Evolutionary conservation across 805 yeast genomes (phyloP).

Genomic region (Huiozyma naganishii): DNA sequence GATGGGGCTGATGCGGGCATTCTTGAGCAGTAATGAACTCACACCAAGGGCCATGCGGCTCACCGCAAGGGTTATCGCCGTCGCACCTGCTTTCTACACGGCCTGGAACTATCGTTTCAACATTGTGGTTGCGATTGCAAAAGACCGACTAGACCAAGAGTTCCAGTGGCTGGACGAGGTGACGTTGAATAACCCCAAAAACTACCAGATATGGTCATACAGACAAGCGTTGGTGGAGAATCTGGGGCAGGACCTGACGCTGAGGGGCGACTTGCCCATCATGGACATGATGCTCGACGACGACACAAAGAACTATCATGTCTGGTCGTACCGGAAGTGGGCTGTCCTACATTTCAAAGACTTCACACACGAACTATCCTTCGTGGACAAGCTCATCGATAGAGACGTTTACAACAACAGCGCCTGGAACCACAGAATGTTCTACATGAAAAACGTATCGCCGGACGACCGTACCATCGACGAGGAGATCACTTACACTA

Average conservation of each 20-base stretch:
- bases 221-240: constrained; percentile 51
- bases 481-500: constrained; percentile 45
- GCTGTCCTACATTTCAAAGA: constrained; percentile 46
- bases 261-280: constrained; percentile 52
- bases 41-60: constrained; percentile 62
- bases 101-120: constrained; percentile 68
- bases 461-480: constrained; percentile 12
- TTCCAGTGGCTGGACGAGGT: constrained; percentile 70
- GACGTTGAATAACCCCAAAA: constrained; percentile 71
- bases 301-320: constrained; percentile 89
- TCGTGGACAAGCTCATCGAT: constrained; percentile 37
- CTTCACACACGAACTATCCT: constrained; percentile 41
- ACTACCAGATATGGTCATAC: constrained; percentile 96
- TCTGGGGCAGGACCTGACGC: constrained; percentile 19
- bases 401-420: constrained; percentile 78
- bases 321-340: constrained; percentile 92
- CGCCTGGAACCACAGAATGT: constrained; percentile 85
- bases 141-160: constrained; percentile 34
- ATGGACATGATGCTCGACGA: constrained; percentile 57
- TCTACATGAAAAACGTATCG: constrained; percentile 31
- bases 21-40: constrained; percentile 49
- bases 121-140: constrained; percentile 28
- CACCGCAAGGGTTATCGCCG: constrained; percentile 50
- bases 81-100: constrained; percentile 85
- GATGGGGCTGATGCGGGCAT: constrained; percentile 50